These are phyloP conservation scores for Pleomassaria siparia DNA, from an alignment of 2,329 filamentous ascomycete species.

Conservation along the genomic window DNA sequence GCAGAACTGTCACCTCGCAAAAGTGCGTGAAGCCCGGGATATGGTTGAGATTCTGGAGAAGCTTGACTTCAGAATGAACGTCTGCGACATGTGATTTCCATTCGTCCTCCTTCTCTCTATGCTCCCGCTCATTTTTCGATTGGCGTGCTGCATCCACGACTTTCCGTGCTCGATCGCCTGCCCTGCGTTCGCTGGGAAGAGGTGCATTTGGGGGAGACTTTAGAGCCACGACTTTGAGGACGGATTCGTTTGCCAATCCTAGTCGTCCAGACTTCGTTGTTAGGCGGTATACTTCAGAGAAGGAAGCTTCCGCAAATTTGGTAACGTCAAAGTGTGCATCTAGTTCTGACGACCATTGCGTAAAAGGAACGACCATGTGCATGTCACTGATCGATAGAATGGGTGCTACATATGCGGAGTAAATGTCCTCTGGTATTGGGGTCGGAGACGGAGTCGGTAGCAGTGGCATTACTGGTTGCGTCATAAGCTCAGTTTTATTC, in stretches of 20 bases:
- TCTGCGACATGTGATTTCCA: conserved; percentile 49
- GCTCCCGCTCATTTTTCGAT: conserved; percentile 22
- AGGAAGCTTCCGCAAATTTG: conserved; percentile 68
- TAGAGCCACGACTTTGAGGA: conserved; percentile 49
- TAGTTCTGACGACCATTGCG: conserved; percentile 46
- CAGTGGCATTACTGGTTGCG: conserved; percentile 11
- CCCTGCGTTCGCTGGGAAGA: conserved; percentile 34
- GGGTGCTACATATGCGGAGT: conserved; percentile 25
- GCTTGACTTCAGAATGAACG: conserved; percentile 50
- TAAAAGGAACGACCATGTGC: conserved; percentile 36
- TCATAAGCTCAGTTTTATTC: conserved; percentile 3
- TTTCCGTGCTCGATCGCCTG: conserved; percentile 13
- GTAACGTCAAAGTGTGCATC: conserved; percentile 51
- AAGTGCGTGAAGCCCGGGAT: conserved; percentile 66
- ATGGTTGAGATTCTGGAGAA: conserved; percentile 59
- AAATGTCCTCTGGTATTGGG: conserved; percentile 27
- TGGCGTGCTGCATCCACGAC: conserved; percentile 49
- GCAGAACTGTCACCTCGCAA: conserved; percentile 59
- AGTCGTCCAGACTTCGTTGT: conserved; percentile 34
- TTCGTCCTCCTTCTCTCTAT: conserved; percentile 40
- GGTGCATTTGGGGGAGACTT: conserved; percentile 36
- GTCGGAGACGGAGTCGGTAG: conserved; percentile 21
- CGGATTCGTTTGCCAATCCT: conserved; percentile 44
- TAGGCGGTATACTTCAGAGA: conserved; percentile 66
- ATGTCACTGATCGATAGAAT: conserved; percentile 35